Conservation (phyloP, 2,329 filamentous ascomycete species). For the Scopulariopsis brevicaulis region DNA sequence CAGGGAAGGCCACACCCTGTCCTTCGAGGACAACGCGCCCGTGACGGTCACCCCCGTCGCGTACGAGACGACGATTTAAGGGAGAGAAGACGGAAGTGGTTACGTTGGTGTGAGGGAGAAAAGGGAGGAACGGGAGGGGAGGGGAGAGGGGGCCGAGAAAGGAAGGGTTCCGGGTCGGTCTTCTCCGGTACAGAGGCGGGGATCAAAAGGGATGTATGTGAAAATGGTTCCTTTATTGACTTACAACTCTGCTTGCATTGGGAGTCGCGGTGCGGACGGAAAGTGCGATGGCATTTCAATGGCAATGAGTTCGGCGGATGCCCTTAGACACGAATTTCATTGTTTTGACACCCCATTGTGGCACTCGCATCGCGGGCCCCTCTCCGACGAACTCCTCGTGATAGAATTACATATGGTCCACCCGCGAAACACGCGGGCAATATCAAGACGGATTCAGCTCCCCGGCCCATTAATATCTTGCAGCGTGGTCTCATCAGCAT, state of each 20-base stretch:
- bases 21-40: constrained; percentile 69
- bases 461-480: no score
- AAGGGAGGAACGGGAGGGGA: not conserved
- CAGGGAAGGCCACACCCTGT: constrained; percentile 70
- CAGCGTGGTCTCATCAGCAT: no score
- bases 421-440: no score
- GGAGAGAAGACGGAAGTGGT: not conserved
- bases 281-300: constrained; percentile 1
- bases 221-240: not conserved
- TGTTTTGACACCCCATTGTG: not conserved
- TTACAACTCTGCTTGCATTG: not conserved
- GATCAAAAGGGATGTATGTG: not conserved
- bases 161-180: not conserved
- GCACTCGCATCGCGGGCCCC: not conserved
- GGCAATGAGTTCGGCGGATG: not conserved
- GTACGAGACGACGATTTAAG: constrained; percentile 98
- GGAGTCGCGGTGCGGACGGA: not conserved
- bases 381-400: not conserved
- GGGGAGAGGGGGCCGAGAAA: not conserved
- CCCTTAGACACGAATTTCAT: not conserved
- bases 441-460: no score
- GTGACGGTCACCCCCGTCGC: constrained; percentile 86
- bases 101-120: not conserved
- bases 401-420: not conserved
- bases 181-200: not conserved